Conservation (phyloP, 1,284 basidiomycete species). For the Paramarasmius palmivorus region DNA sequence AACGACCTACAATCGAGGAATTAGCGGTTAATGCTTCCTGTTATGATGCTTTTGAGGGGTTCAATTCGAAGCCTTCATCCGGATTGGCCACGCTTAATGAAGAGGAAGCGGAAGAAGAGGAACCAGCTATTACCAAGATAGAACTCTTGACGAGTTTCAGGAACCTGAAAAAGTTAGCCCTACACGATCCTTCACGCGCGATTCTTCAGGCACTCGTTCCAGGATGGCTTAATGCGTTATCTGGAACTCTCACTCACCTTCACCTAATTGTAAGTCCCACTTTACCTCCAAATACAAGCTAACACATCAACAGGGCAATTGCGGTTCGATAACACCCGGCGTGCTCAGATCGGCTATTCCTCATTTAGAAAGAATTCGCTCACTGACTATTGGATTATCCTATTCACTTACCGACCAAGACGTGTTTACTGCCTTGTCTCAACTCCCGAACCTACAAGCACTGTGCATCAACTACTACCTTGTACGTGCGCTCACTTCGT, state of each 20-base stretch:
- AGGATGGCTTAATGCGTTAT: constrained; percentile 9
- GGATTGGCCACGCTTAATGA: background rate
- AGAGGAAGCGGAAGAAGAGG: background rate
- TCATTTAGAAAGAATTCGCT: constrained; percentile 3
- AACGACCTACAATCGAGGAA: background rate
- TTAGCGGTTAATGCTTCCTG: constrained; percentile 3
- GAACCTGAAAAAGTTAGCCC: constrained; percentile 8
- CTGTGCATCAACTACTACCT: constrained; percentile 6
- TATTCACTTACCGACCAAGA: constrained; percentile 14
- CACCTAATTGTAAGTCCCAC: constrained; percentile 9
- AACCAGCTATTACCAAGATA: background rate
- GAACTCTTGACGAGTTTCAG: background rate
- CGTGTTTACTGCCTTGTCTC: constrained; percentile 6
- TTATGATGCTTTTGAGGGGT: background rate
- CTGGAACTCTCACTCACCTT: constrained; percentile 9
- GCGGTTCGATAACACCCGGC: constrained; percentile 15
- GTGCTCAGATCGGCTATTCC: constrained; percentile 10
- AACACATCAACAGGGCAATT: constrained; percentile 7
- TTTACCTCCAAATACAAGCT: background rate
- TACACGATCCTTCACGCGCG: constrained; percentile 8
- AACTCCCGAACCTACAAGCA: constrained; percentile 5
- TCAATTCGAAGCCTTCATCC: no score
- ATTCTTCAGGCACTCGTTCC: constrained; percentile 9
- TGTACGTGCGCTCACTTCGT: background rate
- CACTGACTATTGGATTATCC: constrained; percentile 12